phyloP scores from a whole-genome alignment of 2,329 filamentous ascomycete genomes.

The Myriangium duriaei region DNA sequence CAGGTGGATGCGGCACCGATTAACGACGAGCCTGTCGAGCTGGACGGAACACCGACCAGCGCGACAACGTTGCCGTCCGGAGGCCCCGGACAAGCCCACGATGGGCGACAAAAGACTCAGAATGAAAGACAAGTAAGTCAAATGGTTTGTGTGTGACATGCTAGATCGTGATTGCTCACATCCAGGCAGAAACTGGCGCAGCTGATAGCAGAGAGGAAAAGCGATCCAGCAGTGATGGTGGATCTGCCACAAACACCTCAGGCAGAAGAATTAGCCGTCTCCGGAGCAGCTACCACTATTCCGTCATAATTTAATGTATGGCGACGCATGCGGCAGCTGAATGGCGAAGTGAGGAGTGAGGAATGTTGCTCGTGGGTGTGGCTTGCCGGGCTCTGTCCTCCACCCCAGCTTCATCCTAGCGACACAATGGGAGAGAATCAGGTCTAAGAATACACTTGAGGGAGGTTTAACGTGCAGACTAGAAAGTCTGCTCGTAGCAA shows the following conservation, averaged over 20 bases:
- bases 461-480: too few relatives aligned
- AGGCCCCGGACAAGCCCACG: slow-evolving; percentile 2
- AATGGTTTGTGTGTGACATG: too few relatives aligned
- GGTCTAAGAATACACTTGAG: too few relatives aligned
- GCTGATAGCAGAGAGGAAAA: slow-evolving; percentile 25
- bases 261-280: slow-evolving; percentile 30
- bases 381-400: too few relatives aligned
- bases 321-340: too few relatives aligned
- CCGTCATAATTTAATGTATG: too few relatives aligned
- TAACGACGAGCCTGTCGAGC: slow-evolving; percentile 32
- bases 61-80: slow-evolving; percentile 14
- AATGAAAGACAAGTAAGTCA: slow-evolving; percentile 1
- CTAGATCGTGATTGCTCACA: background rate
- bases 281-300: slow-evolving; percentile 5
- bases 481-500: too few relatives aligned
- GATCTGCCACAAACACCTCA: slow-evolving; percentile 32
- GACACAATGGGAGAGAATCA: too few relatives aligned
- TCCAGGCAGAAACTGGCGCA: slow-evolving; percentile 25
- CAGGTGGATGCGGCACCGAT: slow-evolving; percentile 28
- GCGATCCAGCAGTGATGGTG: slow-evolving; percentile 33
- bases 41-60: slow-evolving; percentile 27
- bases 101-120: background rate
- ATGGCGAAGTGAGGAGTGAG: too few relatives aligned
- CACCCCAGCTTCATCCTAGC: too few relatives aligned
- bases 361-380: too few relatives aligned